Evolutionary conservation across 2,329 filamentous ascomycete species (phyloP).

Genomic region (Alternaria sp.): DNA sequence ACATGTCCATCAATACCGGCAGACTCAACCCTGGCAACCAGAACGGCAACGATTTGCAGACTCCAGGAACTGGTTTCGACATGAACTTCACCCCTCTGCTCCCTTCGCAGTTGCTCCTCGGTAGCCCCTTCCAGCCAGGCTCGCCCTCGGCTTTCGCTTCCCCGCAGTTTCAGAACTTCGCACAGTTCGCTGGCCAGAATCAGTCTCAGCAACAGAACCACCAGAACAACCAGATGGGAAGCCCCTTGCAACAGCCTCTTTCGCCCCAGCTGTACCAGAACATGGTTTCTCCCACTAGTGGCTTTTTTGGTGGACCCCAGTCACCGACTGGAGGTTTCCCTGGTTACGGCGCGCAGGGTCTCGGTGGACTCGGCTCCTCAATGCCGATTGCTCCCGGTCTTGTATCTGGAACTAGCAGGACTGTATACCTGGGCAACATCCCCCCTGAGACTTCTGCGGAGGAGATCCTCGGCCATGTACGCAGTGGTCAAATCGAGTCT

Average conservation of each 20-base stretch:
- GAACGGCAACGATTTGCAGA: conserved; percentile 76
- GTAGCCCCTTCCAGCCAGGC: conserved; percentile 95
- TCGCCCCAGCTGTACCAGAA: conserved; percentile 84
- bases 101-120: conserved; percentile 90
- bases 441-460: conserved; percentile 97
- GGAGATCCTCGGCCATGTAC: conserved; percentile 93
- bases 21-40: conserved; percentile 63
- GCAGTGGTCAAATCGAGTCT: conserved; percentile 98
- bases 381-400: conserved; percentile 79
- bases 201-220: conserved; percentile 67
- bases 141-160: conserved; percentile 89
- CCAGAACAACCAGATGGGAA: conserved; percentile 69
- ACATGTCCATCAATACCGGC: conserved; percentile 91
- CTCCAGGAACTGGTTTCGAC: conserved; percentile 87
- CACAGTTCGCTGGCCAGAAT: conserved; percentile 64
- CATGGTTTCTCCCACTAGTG: conserved; percentile 84
- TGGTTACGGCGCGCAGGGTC: conserved; percentile 65
- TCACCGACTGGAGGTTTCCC: conserved; percentile 82
- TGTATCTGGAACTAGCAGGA: conserved; percentile 89
- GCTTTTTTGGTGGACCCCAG: conserved; percentile 81
- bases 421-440: conserved; percentile 97
- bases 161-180: conserved; percentile 87
- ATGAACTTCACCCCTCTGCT: conserved; percentile 99
- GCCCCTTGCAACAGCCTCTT: conserved; percentile 72
- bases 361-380: conserved; percentile 72